These are phyloP conservation scores for Vickermania spadyakhi DNA, from an alignment of 208 protist species.

Conservation along the genomic window DNA sequence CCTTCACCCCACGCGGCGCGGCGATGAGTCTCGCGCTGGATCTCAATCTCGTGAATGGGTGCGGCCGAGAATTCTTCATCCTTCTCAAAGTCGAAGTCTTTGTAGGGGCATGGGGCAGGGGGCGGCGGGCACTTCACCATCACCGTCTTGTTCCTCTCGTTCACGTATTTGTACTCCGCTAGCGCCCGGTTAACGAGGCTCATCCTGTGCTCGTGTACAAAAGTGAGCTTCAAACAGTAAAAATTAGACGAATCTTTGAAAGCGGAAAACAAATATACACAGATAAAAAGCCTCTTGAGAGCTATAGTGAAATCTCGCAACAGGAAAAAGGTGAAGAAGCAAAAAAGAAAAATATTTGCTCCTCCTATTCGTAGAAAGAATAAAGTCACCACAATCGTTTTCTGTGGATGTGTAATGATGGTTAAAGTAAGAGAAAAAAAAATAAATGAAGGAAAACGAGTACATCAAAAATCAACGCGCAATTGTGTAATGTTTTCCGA, in stretches of 20 bases:
- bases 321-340: no score
- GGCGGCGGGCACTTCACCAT: background rate
- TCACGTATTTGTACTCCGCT: background rate
- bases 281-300: no score
- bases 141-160: background rate
- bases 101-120: background rate
- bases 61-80: conserved; percentile 7
- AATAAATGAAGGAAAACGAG: conserved; percentile 7
- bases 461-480: conserved; percentile 8
- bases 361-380: no score
- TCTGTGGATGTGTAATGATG: no score
- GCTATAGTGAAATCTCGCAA: no score
- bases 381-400: no score
- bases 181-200: background rate
- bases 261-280: no score
- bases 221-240: no score
- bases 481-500: background rate
- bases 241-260: no score
- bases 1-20: conserved; percentile 13
- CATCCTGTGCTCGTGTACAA: no score
- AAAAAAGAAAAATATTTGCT: no score
- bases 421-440: conserved; percentile 1
- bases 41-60: conserved; percentile 42
- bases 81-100: conserved; percentile 48
- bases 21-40: conserved; percentile 13